A percentile compares a stretch with the other conserved stretches of the same genome.
These are phyloP conservation scores for Trichoderma simmonsii DNA, from an alignment of 2,329 filamentous ascomycete genomes.

Conservation along the genomic window DNA sequence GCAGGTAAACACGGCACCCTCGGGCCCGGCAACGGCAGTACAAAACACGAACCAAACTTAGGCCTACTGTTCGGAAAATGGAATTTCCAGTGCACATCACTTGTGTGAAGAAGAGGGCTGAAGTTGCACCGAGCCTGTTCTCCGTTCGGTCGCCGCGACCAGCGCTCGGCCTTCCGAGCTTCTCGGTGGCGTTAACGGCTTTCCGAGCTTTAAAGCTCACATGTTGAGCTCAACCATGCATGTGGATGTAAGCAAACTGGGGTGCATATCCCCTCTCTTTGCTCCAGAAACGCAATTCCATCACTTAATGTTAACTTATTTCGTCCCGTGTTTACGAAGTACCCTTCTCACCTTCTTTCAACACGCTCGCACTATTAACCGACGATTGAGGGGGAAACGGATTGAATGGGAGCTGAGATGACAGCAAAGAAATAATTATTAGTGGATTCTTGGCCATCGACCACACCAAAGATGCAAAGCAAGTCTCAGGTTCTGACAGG, in stretches of 20 bases:
- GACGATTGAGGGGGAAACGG: not conserved
- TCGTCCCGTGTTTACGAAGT: not conserved
- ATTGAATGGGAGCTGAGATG: not conserved
- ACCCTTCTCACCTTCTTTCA: not conserved
- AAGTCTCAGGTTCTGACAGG: not conserved
- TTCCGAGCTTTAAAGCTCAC: slow-evolving; percentile 6
- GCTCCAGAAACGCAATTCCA: not conserved
- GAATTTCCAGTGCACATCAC: not conserved
- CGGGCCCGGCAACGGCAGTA: not conserved
- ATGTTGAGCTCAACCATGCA: not conserved
- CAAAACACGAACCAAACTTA: not conserved
- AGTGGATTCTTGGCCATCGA: not conserved
- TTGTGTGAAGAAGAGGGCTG: not conserved
- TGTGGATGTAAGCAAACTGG: not conserved
- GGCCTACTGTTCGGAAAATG: not conserved
- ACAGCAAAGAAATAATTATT: not conserved
- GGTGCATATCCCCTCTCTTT: not conserved
- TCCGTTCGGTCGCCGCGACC: slow-evolving; percentile 16
- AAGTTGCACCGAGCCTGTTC: not conserved
- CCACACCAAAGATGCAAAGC: not conserved
- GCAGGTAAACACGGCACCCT: not conserved
- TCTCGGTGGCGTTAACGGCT: slow-evolving; percentile 7
- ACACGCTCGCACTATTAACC: not conserved
- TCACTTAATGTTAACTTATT: not conserved
- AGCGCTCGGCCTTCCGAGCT: slow-evolving; percentile 1